Base-by-base conservation (phyloP, 371 early-diverging fungal genomes). In the Globomyces sp. region DNA sequence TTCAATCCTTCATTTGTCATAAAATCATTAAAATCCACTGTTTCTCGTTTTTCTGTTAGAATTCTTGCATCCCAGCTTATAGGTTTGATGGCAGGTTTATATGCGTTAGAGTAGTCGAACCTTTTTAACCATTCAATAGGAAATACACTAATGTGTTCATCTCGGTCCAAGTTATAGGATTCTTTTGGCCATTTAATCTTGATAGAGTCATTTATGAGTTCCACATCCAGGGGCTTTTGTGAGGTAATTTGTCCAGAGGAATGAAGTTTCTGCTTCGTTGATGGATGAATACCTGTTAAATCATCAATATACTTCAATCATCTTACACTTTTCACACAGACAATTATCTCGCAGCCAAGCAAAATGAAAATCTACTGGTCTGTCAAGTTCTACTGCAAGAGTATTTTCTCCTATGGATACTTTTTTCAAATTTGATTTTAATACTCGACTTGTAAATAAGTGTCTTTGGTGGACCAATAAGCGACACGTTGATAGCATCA, bases 291-390 rank as follows among this genome's bases (percentile, higher is more conserved):
- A 66, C 91, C 92, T 4, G 67, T 67, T 4, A 84, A 76, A 24
- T 24, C 24, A 24, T 24, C 24, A 24, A 24, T 24, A 0, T 24
- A 24, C 24, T 24, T 24, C 24, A 24, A 24, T 24, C 24, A 24
- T 24, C 24, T 24, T 24, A 24, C 24, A 24, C 24, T 24, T 24
- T 24, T 24, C 24, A 70, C 92, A 93, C 36, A 74, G 89, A 67
- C 92, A 93, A 70, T 90, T 87, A 74, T 93, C 94, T 40, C 91
- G 84, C 8, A 93, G 82, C 93, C 93, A 93, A 8, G 85, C 61
- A 69, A 82, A 79, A 69, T 86, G 81, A 71, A 85, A 88, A 1
- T 9, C 63, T n/a, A 39, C 64, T 4, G 64, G 60, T 24, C 24
- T 24, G 24, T 24, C 24, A 49, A 11, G 11, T 9, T 8, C 36